A percentile compares a stretch with the other conserved stretches of the same genome.
phyloP scores from a whole-genome alignment of 2,329 filamentous ascomycete genomes.

The Tolypocladium inflatum region DNA sequence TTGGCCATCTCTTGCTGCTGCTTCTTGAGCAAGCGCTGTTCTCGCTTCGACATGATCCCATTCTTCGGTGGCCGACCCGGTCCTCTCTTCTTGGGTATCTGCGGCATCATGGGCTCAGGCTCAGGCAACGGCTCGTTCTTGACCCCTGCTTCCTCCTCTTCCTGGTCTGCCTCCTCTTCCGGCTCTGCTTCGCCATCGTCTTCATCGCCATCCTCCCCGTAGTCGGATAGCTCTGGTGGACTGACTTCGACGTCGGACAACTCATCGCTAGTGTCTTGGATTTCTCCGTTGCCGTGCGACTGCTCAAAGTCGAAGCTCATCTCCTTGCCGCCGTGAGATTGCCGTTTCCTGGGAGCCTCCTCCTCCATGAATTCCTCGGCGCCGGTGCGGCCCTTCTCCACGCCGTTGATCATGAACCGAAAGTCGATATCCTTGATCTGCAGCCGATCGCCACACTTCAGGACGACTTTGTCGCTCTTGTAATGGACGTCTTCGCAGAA shows the following conservation, averaged over 20 bases:
- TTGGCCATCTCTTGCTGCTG: slow-evolving; percentile 36
- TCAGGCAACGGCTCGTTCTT: slow-evolving; percentile 19
- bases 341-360: slow-evolving; percentile 35
- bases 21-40: slow-evolving; percentile 56
- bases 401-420: slow-evolving; percentile 57
- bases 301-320: slow-evolving; percentile 69
- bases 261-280: slow-evolving; percentile 46
- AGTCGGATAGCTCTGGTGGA: slow-evolving; percentile 29
- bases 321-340: slow-evolving; percentile 51
- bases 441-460: slow-evolving; percentile 57
- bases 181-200: slow-evolving; percentile 11
- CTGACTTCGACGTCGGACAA: slow-evolving; percentile 34
- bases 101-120: slow-evolving; percentile 26
- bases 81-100: slow-evolving; percentile 58
- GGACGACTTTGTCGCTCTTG: slow-evolving; percentile 42
- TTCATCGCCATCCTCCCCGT: slow-evolving; percentile 15
- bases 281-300: slow-evolving; percentile 45
- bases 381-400: slow-evolving; percentile 46
- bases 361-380: slow-evolving; percentile 47
- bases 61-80: slow-evolving; percentile 77
- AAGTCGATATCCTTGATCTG: slow-evolving; percentile 65
- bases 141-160: slow-evolving; percentile 13
- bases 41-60: slow-evolving; percentile 73
- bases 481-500: slow-evolving; percentile 55
- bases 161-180: slow-evolving; percentile 12